Evolutionary conservation across 2,329 filamentous ascomycete species (phyloP), one percentile per base, ranked within the genome.

Genomic region (Colletotrichum echinochloae): DNA sequence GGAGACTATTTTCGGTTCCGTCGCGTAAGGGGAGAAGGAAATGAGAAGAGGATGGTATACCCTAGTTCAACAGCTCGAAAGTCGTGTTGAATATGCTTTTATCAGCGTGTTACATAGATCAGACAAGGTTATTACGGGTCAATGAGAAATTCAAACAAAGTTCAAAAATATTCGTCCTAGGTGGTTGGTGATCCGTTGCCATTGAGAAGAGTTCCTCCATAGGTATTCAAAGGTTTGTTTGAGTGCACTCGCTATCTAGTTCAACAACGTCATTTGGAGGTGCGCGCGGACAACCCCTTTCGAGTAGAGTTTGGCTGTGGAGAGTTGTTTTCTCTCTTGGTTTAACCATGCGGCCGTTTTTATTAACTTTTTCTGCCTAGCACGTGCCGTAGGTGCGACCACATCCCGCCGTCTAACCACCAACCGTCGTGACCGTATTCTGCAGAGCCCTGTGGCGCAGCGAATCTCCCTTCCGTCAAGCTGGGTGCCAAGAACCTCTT

Each of bases 1-100:
- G 70, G 70, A 73, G 70, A 73, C 72, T 35, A 67, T 72, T 44
- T 73, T 62, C 70, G 72, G 72, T 55, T 57, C 70, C 46, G 65
- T 60, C 52, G 70, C 69, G 59, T 73, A 72, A 63, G 68, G 52
- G 64, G 64, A 49, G 52, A 62, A 30, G 7, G 12, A 33, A 30
- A 46, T 56, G 26, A 61, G 39, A 46, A 49, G 52, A 56, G 66
- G 64, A 70, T 70, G 44, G 64, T 70, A 70, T 70, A 70, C 68
- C 68, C 68, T 41, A 62, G 52, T 70, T 70, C 68, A 63, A 67
- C 59, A 64, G 59, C 68, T 51, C 48, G 20, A 39, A 46, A 46
- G 51, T 59, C 37, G 66, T 67, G 48, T 67, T 67, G 68, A 70
- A 62, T 70, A 70, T 70, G 64, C 68, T 70, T 70, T 70, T 70